These are phyloP conservation scores for Dalechampia spathulata DNA, from an alignment of 441 rosid species.

Conservation along the genomic window DNA sequence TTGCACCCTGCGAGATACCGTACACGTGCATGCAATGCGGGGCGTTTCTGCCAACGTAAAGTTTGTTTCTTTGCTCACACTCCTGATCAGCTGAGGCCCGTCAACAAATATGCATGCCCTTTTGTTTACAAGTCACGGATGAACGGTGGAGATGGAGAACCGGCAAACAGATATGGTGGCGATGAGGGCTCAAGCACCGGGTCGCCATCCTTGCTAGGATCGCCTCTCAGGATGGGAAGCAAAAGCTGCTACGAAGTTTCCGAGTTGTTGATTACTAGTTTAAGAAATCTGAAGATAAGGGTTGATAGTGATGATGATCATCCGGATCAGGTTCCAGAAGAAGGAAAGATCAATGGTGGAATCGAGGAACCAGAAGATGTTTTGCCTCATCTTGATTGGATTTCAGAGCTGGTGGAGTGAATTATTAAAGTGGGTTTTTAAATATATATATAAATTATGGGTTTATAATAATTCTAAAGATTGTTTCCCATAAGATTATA, in stretches of 20 bases:
- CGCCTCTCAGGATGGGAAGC: conserved; percentile 16
- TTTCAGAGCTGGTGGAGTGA: conserved; percentile 56
- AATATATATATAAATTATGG: background rate
- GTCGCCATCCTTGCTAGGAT: conserved; percentile 5
- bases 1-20: conserved; percentile 75
- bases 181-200: conserved; percentile 17
- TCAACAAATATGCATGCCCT: conserved; percentile 28
- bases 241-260: conserved; percentile 25
- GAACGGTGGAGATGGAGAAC: conserved; percentile 10
- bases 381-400: conserved; percentile 59
- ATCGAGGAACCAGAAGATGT: conserved; percentile 26
- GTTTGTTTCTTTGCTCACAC: conserved; percentile 90
- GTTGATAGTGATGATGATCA: conserved; percentile 13
- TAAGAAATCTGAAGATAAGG: conserved; percentile 31
- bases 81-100: conserved; percentile 61
- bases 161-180: background rate
- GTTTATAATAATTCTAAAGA: background rate
- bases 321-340: background rate
- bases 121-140: conserved; percentile 17
- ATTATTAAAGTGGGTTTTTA: too few species aligned
- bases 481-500: too few species aligned
- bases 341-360: conserved; percentile 1
- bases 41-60: conserved; percentile 60
- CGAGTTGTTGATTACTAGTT: conserved; percentile 26
- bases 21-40: conserved; percentile 72